These are phyloP conservation scores for Metschnikowia chrysomelidarum DNA, from an alignment of 805 yeast genomes.

Conservation along the genomic window DNA sequence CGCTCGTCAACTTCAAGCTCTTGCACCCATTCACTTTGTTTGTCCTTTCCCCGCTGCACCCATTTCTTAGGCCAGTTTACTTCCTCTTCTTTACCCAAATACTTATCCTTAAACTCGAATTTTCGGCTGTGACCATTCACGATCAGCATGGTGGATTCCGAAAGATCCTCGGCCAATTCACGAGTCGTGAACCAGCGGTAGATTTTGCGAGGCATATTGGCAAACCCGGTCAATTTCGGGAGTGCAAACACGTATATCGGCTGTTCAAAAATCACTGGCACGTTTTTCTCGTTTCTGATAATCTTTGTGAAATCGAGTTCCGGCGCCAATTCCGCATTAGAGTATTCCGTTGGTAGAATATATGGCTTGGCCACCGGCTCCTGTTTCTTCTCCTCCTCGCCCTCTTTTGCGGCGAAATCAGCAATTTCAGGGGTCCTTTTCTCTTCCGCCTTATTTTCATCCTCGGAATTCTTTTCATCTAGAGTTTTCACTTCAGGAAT, in stretches of 20 bases:
- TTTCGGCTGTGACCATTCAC: conserved; percentile 54
- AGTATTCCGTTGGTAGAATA: conserved; percentile 58
- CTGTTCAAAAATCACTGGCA: conserved; percentile 67
- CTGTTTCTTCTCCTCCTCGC: conserved; percentile 22
- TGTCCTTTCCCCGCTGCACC: conserved; percentile 73
- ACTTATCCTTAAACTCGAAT: conserved; percentile 45
- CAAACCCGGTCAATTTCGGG: conserved; percentile 77
- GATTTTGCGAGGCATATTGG: conserved; percentile 70
- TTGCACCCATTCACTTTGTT: conserved; percentile 84
- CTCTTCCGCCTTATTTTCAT: neutral
- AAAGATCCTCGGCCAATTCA: conserved; percentile 62
- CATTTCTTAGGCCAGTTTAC: conserved; percentile 46
- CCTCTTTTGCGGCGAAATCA: conserved; percentile 21
- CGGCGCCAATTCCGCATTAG: conserved; percentile 53
- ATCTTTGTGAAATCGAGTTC: conserved; percentile 46
- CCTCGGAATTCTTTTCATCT: conserved; percentile 3
- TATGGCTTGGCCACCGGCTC: conserved; percentile 62
- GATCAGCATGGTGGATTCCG: conserved; percentile 52
- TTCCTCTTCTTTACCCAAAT: conserved; percentile 24
- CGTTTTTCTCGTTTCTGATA: conserved; percentile 32
- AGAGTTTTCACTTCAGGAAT: conserved; percentile 14
- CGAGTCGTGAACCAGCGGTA: conserved; percentile 77
- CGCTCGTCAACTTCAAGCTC: conserved; percentile 70
- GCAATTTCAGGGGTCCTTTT: conserved; percentile 7
- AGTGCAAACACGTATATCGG: conserved; percentile 76